Percentiles rank a stretch among this genome's conserved stretches.
Conservation (phyloP, 1,284 basidiomycete species). For the Rhodofomes roseus region DNA sequence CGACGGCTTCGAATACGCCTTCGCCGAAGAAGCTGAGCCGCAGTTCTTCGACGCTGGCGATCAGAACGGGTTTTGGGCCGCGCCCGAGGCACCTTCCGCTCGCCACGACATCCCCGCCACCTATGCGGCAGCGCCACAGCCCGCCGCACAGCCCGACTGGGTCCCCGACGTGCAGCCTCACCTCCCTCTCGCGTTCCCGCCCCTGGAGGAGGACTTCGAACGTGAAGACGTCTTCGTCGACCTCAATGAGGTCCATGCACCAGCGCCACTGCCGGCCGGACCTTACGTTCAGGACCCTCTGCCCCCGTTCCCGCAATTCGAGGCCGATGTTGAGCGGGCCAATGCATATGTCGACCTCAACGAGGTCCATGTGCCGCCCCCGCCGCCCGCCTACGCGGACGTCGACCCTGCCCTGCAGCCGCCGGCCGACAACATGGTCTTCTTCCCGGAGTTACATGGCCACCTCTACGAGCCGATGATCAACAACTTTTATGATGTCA, state of each 20-base stretch:
- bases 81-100: too few species aligned
- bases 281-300: too few species aligned
- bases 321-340: too few species aligned
- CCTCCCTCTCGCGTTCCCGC: neutral
- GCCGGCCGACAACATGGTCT: neutral
- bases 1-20: neutral
- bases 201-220: neutral
- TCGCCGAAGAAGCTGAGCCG: neutral
- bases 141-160: too few species aligned
- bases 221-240: neutral
- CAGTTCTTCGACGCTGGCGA: neutral
- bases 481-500: neutral
- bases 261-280: too few species aligned
- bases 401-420: neutral
- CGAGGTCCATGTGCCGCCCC: neutral
- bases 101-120: too few species aligned
- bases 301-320: too few species aligned
- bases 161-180: too few species aligned
- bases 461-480: neutral
- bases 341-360: neutral
- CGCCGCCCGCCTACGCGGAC: neutral
- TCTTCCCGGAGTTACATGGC: neutral
- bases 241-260: neutral
- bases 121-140: too few species aligned
- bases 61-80: neutral